These are phyloP conservation scores for Cryptosporidium muris DNA, from an alignment of 169 alveolate species.

Conservation along the genomic window DNA sequence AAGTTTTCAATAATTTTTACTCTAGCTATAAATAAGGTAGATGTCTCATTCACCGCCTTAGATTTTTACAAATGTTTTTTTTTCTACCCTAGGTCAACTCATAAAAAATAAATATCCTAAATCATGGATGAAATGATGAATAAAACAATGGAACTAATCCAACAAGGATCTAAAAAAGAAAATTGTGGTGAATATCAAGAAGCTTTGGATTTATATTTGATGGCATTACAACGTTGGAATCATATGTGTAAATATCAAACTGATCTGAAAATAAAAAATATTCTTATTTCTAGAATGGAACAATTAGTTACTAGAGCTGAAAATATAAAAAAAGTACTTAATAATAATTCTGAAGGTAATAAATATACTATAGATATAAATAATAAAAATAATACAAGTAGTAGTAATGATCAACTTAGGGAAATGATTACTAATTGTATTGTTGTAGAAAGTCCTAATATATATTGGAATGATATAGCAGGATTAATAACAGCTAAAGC, in stretches of 20 bases:
- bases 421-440: conserved; percentile 82
- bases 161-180: conserved; percentile 72
- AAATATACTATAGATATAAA: background rate
- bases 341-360: background rate
- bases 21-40: background rate
- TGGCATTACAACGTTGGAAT: conserved; percentile 69
- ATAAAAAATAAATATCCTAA: background rate
- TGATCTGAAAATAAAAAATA: conserved; percentile 46
- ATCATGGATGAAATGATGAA: conserved; percentile 22
- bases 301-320: conserved; percentile 66
- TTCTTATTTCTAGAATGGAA: conserved; percentile 57
- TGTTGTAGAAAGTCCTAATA: conserved; percentile 88
- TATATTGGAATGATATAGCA: conserved; percentile 95
- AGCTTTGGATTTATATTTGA: conserved; percentile 60
- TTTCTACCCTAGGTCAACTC: background rate
- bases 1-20: background rate
- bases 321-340: conserved; percentile 24
- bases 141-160: conserved; percentile 52
- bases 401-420: conserved; percentile 66
- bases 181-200: conserved; percentile 60
- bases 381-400: background rate
- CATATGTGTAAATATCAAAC: conserved; percentile 56
- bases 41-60: conserved; percentile 69
- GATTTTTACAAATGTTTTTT: background rate
- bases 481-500: conserved; percentile 94